These are phyloP conservation scores for Porphyrellus cyaneotinctus DNA, from an alignment of 768 basidiomycete genomes.

Conservation along the genomic window DNA sequence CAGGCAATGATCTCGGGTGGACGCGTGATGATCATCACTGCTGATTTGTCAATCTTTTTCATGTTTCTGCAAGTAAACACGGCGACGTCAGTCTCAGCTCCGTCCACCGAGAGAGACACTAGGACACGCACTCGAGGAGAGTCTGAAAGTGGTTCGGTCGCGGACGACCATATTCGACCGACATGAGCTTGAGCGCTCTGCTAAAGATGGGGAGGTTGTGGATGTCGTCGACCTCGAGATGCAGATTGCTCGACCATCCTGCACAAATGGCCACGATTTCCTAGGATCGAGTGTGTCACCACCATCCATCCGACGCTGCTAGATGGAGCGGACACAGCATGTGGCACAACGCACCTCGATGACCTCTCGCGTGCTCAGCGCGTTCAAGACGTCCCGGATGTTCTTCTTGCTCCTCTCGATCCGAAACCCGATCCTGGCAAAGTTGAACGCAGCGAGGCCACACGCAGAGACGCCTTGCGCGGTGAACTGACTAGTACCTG, in stretches of 20 bases:
- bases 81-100: not conserved
- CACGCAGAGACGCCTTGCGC: slow-evolving; percentile 48
- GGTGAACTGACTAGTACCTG: slow-evolving; percentile 56
- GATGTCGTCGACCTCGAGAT: slow-evolving; percentile 58
- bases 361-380: slow-evolving; percentile 19
- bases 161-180: slow-evolving; percentile 38
- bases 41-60: slow-evolving; percentile 21
- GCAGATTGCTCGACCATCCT: slow-evolving; percentile 48
- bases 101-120: not conserved
- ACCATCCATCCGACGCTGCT: no score
- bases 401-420: slow-evolving; percentile 11
- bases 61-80: slow-evolving; percentile 21
- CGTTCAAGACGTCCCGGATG: slow-evolving; percentile 16
- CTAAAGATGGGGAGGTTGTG: slow-evolving; percentile 46
- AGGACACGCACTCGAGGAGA: slow-evolving; percentile 24
- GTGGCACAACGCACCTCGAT: slow-evolving; percentile 23
- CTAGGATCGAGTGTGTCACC: slow-evolving; percentile 30
- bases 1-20: slow-evolving; percentile 67
- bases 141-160: slow-evolving; percentile 35
- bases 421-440: slow-evolving; percentile 48
- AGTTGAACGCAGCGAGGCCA: slow-evolving; percentile 65
- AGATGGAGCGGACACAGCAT: not conserved
- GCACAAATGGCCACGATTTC: slow-evolving; percentile 55
- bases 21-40: slow-evolving; percentile 55
- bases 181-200: slow-evolving; percentile 33